These are phyloP conservation scores for Pugionium cornutum DNA, from an alignment of 345 rosid genomes.

Conservation along the genomic window DNA sequence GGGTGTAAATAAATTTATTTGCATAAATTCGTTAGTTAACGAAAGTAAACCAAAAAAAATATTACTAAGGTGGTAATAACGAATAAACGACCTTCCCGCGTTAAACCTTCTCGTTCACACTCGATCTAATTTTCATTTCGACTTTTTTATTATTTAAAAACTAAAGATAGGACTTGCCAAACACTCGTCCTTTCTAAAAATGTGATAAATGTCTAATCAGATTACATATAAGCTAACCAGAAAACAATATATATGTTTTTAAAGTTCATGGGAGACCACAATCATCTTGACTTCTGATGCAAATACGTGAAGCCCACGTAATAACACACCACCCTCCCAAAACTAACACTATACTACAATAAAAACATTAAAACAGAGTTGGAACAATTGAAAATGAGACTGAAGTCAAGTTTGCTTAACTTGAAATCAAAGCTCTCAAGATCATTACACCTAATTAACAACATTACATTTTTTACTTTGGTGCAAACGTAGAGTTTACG, in stretches of 20 bases:
- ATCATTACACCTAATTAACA: constrained; percentile 5
- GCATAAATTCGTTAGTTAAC: too few species aligned
- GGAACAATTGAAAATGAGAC: constrained; percentile 34
- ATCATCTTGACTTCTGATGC: constrained; percentile 23
- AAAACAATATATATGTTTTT: not conserved
- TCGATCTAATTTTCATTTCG: too few species aligned
- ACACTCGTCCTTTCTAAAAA: too few species aligned
- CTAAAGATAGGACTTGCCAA: too few species aligned
- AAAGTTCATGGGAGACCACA: constrained; percentile 35
- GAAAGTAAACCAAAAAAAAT: too few species aligned
- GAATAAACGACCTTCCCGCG: too few species aligned
- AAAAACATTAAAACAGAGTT: constrained; percentile 8
- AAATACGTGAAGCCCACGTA: constrained; percentile 38
- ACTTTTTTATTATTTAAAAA: too few species aligned
- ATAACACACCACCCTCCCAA: not conserved
- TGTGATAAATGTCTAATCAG: too few species aligned
- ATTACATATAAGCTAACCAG: too few species aligned
- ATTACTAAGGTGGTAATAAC: too few species aligned
- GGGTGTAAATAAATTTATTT: too few species aligned
- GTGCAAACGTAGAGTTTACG: constrained; percentile 10
- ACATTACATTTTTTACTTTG: constrained; percentile 1
- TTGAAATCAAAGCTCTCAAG: constrained; percentile 56
- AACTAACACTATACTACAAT: constrained; percentile 2
- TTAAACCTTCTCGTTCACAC: too few species aligned
- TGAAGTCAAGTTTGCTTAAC: constrained; percentile 49